phyloP scores from a whole-genome alignment of 768 basidiomycete genomes.

The Leccinum disarticulatum region DNA sequence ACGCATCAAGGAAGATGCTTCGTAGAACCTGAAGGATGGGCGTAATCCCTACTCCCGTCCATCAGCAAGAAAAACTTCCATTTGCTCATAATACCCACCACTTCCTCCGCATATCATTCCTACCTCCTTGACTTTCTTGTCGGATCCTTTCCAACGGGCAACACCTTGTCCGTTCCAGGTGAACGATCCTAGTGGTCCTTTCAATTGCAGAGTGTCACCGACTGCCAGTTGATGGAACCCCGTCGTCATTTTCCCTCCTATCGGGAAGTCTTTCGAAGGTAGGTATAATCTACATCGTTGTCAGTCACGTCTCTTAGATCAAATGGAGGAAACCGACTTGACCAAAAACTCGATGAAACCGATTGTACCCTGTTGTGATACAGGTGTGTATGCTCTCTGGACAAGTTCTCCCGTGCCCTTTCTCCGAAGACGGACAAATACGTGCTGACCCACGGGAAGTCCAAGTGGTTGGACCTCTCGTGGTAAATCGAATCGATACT shows the following conservation, averaged over 20 bases:
- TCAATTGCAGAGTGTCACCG: slow-evolving; percentile 53
- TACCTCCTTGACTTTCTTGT: slow-evolving; percentile 38
- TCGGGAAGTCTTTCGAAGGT: slow-evolving; percentile 34
- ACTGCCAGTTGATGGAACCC: slow-evolving; percentile 46
- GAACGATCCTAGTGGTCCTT: slow-evolving; percentile 61
- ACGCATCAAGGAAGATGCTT: slow-evolving; percentile 41
- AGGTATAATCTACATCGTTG: neutral
- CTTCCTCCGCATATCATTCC: slow-evolving; percentile 60
- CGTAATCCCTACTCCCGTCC: slow-evolving; percentile 38
- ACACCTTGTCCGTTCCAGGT: slow-evolving; percentile 46
- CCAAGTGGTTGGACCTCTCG: slow-evolving; percentile 44
- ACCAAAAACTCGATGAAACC: slow-evolving; percentile 55
- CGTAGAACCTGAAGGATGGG: slow-evolving; percentile 58
- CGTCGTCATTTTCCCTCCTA: slow-evolving; percentile 54
- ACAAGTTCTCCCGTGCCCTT: slow-evolving; percentile 45
- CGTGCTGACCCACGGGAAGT: slow-evolving; percentile 59
- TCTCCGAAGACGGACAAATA: slow-evolving; percentile 48
- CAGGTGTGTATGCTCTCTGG: slow-evolving; percentile 60
- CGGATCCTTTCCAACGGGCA: slow-evolving; percentile 37
- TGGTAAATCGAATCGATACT: slow-evolving; percentile 51
- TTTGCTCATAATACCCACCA: slow-evolving; percentile 32
- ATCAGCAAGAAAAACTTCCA: neutral
- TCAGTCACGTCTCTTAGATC: slow-evolving; percentile 6
- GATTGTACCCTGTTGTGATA: slow-evolving; percentile 41
- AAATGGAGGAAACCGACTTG: slow-evolving; percentile 37